These are phyloP conservation scores for Chalaropsis thielavioides DNA, from an alignment of 2,329 filamentous ascomycete genomes.

Conservation along the genomic window DNA sequence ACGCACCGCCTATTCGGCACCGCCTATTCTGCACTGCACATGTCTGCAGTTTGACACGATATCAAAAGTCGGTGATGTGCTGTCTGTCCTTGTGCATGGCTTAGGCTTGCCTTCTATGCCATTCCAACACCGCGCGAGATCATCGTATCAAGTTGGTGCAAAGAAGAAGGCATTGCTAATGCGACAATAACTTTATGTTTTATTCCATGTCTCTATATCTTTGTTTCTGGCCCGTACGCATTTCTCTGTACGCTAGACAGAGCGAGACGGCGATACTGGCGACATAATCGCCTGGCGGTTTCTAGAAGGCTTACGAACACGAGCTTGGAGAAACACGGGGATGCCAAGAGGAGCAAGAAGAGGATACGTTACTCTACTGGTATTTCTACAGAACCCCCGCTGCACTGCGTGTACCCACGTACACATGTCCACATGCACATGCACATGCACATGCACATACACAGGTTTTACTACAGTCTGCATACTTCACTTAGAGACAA, in stretches of 20 bases:
- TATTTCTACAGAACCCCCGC: background rate
- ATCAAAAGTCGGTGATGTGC: constrained; percentile 1
- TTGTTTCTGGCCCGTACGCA: background rate
- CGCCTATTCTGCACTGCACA: background rate
- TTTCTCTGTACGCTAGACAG: background rate
- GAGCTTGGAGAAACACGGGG: background rate
- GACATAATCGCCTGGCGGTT: background rate
- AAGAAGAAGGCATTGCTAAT: background rate
- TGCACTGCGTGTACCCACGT: background rate
- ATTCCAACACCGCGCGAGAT: background rate
- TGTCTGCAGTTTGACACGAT: background rate
- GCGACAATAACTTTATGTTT: background rate
- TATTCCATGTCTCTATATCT: background rate
- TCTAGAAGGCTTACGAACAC: constrained; percentile 2
- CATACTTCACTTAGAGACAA: background rate
- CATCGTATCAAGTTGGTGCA: background rate
- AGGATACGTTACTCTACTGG: background rate
- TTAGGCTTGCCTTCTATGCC: background rate
- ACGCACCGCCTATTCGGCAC: background rate
- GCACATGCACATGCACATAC: too few relatives aligned
- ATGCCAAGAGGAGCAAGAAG: background rate
- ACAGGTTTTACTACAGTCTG: background rate
- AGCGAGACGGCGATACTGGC: background rate
- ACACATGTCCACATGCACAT: too few relatives aligned
- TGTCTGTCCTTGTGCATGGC: background rate